Conservation (phyloP, 164 flowering plant genomes). For the Protea cynaroides region DNA sequence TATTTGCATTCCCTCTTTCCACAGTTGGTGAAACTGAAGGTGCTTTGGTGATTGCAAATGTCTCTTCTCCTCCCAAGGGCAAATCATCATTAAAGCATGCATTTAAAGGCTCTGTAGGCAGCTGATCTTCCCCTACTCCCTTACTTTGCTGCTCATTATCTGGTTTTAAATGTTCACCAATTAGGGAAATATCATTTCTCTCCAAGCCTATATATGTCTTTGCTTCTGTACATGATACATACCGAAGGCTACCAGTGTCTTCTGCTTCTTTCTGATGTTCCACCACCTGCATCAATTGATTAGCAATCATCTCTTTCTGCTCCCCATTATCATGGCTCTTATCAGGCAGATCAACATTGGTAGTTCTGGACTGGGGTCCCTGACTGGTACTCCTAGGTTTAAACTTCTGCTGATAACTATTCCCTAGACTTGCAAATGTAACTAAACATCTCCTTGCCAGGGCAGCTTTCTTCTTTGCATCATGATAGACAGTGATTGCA, state of each 20-base stretch:
- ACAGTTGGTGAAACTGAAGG: background rate
- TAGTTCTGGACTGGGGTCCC: background rate
- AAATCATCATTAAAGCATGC: background rate
- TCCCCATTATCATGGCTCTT: background rate
- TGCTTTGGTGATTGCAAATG: background rate
- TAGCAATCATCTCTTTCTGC: background rate
- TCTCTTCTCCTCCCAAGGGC: background rate
- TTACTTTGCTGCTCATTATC: background rate
- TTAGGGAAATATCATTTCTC: background rate
- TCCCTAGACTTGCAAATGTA: slow-evolving; percentile 22
- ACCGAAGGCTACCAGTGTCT: too few relatives aligned
- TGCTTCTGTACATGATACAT: background rate
- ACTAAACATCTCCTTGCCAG: slow-evolving; percentile 26
- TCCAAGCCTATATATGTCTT: background rate
- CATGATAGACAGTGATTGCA: slow-evolving; percentile 11
- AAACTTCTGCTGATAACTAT: background rate
- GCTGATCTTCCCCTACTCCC: slow-evolving; percentile 9
- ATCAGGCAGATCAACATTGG: background rate
- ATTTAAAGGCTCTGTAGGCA: background rate
- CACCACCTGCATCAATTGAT: background rate
- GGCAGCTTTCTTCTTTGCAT: slow-evolving; percentile 23
- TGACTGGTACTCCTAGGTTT: background rate
- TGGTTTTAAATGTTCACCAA: background rate
- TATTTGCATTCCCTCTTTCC: background rate
- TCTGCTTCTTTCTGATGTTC: background rate